Base-by-base conservation (phyloP, 2,329 filamentous ascomycete genomes). In the Penicillium polonicum region DNA sequence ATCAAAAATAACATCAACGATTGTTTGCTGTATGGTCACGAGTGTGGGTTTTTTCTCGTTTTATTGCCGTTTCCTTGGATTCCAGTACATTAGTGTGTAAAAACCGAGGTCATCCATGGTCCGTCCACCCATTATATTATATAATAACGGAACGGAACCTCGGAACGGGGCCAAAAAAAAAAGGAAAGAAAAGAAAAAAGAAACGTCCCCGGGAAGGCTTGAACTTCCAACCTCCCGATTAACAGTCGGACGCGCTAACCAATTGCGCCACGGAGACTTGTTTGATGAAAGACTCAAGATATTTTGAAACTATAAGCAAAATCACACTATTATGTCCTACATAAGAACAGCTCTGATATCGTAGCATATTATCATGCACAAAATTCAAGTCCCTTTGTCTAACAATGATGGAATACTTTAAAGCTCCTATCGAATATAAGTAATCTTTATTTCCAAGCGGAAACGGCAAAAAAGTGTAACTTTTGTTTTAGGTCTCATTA, bases 211-310 rank as follows among this genome's bases (percentile, higher is more conserved):
- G 72, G 70, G 70, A 74, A 73, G 71, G 71, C 71, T 74, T 68
- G 71, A 74, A 74, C 71, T 72, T 73, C 71, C 70, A 72, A 72
- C 70, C 69, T 74, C 69, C 63, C 63, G 65, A 69, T 69, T 71
- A 70, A 71, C 68, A 70, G 68, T 69, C 68, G 66, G 67, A 71
- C 68, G 25, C 25, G 25, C 25, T 27, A 71, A 60, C 68, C 68
- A 53, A 70, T 71, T 71, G 68, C 68, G 68, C 68, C 68, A 71
- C 68, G 61, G 65, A 68, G 65, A 68, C 65, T 9, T 54, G 15
- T 35, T 55, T 43, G 29, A 17, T 48, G 29, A 29, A 29, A 50
- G 7, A 5, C 4, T 0, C 1, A 1, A 0, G 0, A 17, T 5
- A 12, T 4, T 10, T 9, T 31, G 1, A 0, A 12, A 12, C 3